These are phyloP conservation scores for Cyclotella distinguenda DNA, from an alignment of 108 stramenopile species.

Conservation along the genomic window DNA sequence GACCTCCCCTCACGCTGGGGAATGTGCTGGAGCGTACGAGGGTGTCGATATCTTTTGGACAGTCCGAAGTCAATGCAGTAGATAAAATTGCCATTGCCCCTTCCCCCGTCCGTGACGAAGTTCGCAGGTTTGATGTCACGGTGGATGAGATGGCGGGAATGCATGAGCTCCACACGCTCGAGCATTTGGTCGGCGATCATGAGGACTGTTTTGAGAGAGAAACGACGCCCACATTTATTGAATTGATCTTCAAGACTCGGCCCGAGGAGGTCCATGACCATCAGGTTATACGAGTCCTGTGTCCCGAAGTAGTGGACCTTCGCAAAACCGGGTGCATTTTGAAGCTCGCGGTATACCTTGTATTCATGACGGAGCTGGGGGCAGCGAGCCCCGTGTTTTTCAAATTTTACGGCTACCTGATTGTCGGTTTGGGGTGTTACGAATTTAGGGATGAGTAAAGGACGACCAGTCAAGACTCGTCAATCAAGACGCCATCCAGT, in stretches of 20 bases:
- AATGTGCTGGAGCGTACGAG: constrained; percentile 97
- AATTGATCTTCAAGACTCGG: constrained; percentile 98
- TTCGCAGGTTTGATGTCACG: constrained; percentile 98
- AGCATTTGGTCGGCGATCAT: constrained; percentile 98
- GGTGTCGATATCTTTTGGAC: constrained; percentile 96
- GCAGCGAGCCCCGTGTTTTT: constrained; percentile 88
- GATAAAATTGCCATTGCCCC: constrained; percentile 86
- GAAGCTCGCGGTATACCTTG: constrained; percentile 99
- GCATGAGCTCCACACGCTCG: constrained; percentile 97
- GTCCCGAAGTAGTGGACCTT: constrained; percentile 98
- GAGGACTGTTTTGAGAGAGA: constrained; percentile 93
- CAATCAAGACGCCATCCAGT: too few species aligned
- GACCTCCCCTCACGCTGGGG: constrained; percentile 95
- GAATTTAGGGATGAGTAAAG: background rate
- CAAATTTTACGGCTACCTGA: constrained; percentile 93
- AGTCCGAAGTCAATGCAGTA: constrained; percentile 99
- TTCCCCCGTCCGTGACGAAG: constrained; percentile 91
- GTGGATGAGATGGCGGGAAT: constrained; percentile 95
- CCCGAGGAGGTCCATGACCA: constrained; percentile 99
- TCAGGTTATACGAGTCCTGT: constrained; percentile 96
- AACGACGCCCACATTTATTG: constrained; percentile 96
- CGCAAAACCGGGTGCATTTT: constrained; percentile 93
- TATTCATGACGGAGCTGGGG: constrained; percentile 99
- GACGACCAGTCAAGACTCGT: background rate
- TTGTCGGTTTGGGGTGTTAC: background rate